Evolutionary conservation across 2,329 filamentous ascomycete genomes (phyloP), one percentile per base, ranked within the genome.

Genomic region (Drechslerella dactyloides): DNA sequence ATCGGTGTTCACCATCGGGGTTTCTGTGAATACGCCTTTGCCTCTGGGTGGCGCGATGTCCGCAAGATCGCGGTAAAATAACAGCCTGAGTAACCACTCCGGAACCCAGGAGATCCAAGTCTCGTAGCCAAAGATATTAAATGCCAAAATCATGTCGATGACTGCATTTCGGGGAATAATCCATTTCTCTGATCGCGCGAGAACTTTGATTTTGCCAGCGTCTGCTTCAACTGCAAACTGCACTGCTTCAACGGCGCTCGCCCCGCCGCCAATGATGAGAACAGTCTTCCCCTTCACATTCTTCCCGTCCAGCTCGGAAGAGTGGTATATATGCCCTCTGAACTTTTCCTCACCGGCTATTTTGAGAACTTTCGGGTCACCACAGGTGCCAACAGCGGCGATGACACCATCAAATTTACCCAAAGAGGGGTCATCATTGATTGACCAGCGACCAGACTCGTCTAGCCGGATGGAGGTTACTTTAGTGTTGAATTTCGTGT

Each of bases 1-100:
- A 33, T 85, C 0, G 90, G 87, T 89, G 79, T 94, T 96, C 23
- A 94, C 90, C 90, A 94, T 93, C 0, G 91, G 91, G 0, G 91
- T 96, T 57, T 48, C 51, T 42, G 65, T 62, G 53, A 48, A 73
- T 17, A 73, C 21, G 90, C 89, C 27, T 85, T 91, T 81, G 7
- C 90, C 90, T 76, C 88, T 87, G 1, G 84, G 81, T 0, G 91
- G 91, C 0, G 90, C 85, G 3, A 96, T 83, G 74, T 92, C 87
- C 75, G 87, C 81, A 1, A 96, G 84, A 75, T 94, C 91, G 15
- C 90, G 86, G 78, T 96, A 96, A 82, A 96, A 96, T 81, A 93
- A 85, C 74, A 88, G 86, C 72, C 86, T 87, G 0, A 96, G 84
- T 0, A 96, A 80, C 50, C 27, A 33, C 27, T 33, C 27, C 27